Conservation (phyloP, 2,329 filamentous ascomycete species). For the Eurotiales sp. region DNA sequence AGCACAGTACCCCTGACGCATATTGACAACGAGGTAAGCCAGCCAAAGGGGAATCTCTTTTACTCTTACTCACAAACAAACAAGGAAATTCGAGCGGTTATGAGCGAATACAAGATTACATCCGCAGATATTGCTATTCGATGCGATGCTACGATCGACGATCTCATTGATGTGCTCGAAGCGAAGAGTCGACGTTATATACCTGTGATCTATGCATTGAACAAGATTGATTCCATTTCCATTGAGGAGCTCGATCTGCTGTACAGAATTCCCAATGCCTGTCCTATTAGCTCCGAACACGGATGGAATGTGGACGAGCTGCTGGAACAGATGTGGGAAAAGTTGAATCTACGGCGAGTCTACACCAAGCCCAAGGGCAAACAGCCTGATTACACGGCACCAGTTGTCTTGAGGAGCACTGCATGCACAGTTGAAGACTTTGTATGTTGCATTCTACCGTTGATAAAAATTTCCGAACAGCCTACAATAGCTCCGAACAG, state of each 20-base stretch:
- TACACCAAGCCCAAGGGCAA: slow-evolving; percentile 99
- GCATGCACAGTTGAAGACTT: slow-evolving; percentile 95
- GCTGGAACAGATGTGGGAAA: slow-evolving; percentile 98
- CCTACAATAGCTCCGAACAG: not conserved
- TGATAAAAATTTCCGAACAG: slow-evolving; percentile 24
- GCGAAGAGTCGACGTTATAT: slow-evolving; percentile 95
- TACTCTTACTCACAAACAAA: slow-evolving; percentile 15
- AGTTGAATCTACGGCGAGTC: slow-evolving; percentile 82
- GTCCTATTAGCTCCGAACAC: slow-evolving; percentile 94
- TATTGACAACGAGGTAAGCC: slow-evolving; percentile 72
- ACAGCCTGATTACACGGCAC: slow-evolving; percentile 84
- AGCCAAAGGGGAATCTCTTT: not conserved
- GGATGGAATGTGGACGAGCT: slow-evolving; percentile 98
- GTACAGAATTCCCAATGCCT: slow-evolving; percentile 94
- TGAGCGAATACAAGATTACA: slow-evolving; percentile 94
- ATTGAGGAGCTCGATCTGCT: slow-evolving; percentile 96
- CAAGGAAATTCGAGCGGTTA: slow-evolving; percentile 90
- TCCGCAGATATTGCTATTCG: slow-evolving; percentile 97
- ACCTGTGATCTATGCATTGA: slow-evolving; percentile 96
- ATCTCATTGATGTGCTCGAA: slow-evolving; percentile 92
- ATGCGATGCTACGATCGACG: slow-evolving; percentile 95
- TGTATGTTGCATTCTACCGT: slow-evolving; percentile 53
- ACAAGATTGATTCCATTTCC: slow-evolving; percentile 98
- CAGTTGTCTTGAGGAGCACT: slow-evolving; percentile 79
- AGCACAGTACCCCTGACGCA: slow-evolving; percentile 87